phyloP scores from a whole-genome alignment of 805 yeast genomes.

The Candida quercuum region DNA sequence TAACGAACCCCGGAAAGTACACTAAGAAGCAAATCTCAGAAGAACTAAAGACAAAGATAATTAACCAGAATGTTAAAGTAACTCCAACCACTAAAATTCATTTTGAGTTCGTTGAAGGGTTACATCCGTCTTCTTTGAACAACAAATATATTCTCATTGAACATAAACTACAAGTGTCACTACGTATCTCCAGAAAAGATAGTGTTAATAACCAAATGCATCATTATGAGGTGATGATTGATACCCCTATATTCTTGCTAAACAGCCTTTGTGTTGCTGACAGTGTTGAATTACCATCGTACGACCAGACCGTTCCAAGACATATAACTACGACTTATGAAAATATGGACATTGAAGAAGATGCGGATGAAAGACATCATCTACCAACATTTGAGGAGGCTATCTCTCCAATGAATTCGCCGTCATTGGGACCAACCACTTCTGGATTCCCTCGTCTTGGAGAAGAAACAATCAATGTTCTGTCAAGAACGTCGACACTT shows the following conservation, averaged over 20 bases:
- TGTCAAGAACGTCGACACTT: slow-evolving; percentile 19
- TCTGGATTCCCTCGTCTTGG: slow-evolving; percentile 8
- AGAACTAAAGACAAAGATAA: slow-evolving; percentile 7
- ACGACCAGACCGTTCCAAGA: slow-evolving; percentile 9
- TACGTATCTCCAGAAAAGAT: slow-evolving; percentile 62
- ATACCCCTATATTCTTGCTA: slow-evolving; percentile 62
- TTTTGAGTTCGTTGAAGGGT: slow-evolving; percentile 14
- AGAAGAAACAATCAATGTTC: slow-evolving; percentile 14
- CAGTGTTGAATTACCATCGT: slow-evolving; percentile 34
- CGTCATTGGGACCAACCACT: slow-evolving; percentile 9
- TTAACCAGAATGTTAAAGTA: slow-evolving; percentile 9
- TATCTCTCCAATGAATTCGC: slow-evolving; percentile 37
- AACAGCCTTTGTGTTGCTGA: slow-evolving; percentile 36
- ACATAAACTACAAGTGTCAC: slow-evolving; percentile 66
- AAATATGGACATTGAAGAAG: neutral
- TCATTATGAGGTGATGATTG: slow-evolving; percentile 77
- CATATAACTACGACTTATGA: slow-evolving; percentile 1
- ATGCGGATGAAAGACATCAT: slow-evolving; percentile 18
- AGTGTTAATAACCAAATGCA: slow-evolving; percentile 44
- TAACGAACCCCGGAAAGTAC: neutral
- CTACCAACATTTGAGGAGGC: slow-evolving; percentile 69
- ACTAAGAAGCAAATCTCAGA: slow-evolving; percentile 5
- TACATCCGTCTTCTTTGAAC: slow-evolving; percentile 50
- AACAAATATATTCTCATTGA: slow-evolving; percentile 56
- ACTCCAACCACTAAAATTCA: slow-evolving; percentile 10